phyloP scores from a whole-genome alignment of 768 basidiomycete species.

The Leccinum subgranulosum region DNA sequence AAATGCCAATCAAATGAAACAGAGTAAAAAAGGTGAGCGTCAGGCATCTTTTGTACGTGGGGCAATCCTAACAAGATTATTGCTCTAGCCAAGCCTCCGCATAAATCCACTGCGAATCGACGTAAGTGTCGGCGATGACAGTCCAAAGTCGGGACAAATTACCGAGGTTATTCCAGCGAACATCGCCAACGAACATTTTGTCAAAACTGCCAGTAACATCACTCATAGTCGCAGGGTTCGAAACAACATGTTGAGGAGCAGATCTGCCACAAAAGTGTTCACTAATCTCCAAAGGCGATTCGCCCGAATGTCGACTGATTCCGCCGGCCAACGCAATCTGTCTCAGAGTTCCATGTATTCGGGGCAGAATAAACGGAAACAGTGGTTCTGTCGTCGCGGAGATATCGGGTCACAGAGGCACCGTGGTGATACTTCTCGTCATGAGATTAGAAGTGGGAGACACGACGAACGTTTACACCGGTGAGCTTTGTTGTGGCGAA shows the following conservation, averaged over 20 bases:
- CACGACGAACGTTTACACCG: background rate
- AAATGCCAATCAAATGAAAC: background rate
- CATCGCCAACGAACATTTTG: background rate
- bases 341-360: background rate
- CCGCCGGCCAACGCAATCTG: slow-evolving; percentile 1
- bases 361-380: slow-evolving; percentile 5
- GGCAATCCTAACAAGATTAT: background rate
- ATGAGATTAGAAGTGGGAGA: background rate
- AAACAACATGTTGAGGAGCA: slow-evolving; percentile 4
- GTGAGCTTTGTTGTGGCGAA: slow-evolving; percentile 4
- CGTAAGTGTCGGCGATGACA: slow-evolving; percentile 8
- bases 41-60: background rate
- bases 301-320: slow-evolving; percentile 21
- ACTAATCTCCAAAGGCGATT: slow-evolving; percentile 2
- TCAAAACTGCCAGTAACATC: slow-evolving; percentile 1
- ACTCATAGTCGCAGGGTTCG: background rate
- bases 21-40: slow-evolving; percentile 7
- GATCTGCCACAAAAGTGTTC: slow-evolving; percentile 4
- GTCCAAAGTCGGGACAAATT: background rate
- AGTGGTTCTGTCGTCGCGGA: slow-evolving; percentile 15
- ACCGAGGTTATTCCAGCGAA: slow-evolving; percentile 14
- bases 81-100: slow-evolving; percentile 9
- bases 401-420: slow-evolving; percentile 3
- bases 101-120: slow-evolving; percentile 1
- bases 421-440: background rate